Evolutionary conservation across 108 stramenopile genomes (phyloP).

Genomic region (Pseudonitzschia delicatissima): DNA sequence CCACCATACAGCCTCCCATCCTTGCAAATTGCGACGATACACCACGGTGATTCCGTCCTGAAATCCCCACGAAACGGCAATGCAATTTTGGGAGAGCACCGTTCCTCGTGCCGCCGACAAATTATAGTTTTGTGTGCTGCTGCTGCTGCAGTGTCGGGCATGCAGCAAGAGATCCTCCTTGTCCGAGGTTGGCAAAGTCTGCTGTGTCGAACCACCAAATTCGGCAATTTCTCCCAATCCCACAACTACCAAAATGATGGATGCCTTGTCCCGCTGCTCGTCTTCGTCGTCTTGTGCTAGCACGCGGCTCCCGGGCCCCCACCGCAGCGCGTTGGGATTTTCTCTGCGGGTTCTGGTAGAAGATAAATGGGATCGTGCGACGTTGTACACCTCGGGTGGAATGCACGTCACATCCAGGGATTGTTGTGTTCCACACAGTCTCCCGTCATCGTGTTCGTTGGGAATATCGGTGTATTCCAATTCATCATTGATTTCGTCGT

Average conservation of each 20-base stretch:
- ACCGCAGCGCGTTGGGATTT: slow-evolving; percentile 32
- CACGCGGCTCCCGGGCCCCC: slow-evolving; percentile 10
- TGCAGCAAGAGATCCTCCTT: slow-evolving; percentile 24
- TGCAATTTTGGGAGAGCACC: slow-evolving; percentile 56
- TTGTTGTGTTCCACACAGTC: slow-evolving; percentile 33
- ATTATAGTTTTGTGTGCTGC: slow-evolving; percentile 22
- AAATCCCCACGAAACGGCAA: slow-evolving; percentile 77
- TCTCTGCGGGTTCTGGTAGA: slow-evolving; percentile 21
- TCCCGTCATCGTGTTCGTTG: slow-evolving; percentile 19
- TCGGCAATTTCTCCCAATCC: slow-evolving; percentile 49
- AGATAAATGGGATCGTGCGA: slow-evolving; percentile 48
- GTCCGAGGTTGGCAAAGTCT: slow-evolving; percentile 34
- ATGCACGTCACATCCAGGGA: slow-evolving; percentile 42
- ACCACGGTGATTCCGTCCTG: slow-evolving; percentile 60
- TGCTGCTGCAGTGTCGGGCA: neutral
- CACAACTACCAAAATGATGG: slow-evolving; percentile 16
- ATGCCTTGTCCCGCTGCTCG: neutral
- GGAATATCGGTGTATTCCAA: slow-evolving; percentile 24
- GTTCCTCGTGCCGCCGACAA: slow-evolving; percentile 51
- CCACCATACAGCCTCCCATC: slow-evolving; percentile 37
- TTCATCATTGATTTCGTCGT: slow-evolving; percentile 2
- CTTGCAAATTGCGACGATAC: slow-evolving; percentile 48
- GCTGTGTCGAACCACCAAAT: slow-evolving; percentile 12
- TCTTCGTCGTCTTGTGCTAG: neutral
- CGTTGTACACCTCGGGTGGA: slow-evolving; percentile 46